Evolutionary conservation across 2,329 filamentous ascomycete species (phyloP).

Genomic region (Hypoxylon sp.): DNA sequence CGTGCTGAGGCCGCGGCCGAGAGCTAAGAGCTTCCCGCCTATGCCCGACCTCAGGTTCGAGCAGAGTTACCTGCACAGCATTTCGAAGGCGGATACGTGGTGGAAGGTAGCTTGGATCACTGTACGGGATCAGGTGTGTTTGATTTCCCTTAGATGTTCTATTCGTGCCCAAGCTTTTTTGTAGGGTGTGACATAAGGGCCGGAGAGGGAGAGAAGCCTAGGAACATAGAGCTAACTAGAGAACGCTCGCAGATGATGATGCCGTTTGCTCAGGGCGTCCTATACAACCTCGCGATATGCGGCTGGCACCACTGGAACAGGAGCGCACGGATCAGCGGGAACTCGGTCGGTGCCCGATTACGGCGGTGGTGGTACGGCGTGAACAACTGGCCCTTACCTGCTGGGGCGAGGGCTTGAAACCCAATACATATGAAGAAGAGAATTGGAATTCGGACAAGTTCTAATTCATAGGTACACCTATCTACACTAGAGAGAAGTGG

Average conservation of each 20-base stretch:
- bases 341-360: conserved; percentile 80
- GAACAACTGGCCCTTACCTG: conserved; percentile 87
- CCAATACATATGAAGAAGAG: not conserved
- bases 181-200: not conserved
- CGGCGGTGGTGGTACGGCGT: conserved; percentile 96
- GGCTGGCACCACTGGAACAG: conserved; percentile 95
- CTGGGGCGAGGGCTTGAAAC: not conserved
- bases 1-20: conserved; percentile 70
- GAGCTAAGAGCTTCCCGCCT: conserved; percentile 66
- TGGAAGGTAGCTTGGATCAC: conserved; percentile 88
- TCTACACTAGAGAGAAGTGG: not conserved
- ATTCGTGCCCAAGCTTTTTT: not conserved
- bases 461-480: not conserved
- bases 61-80: conserved; percentile 95
- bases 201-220: not conserved
- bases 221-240: not conserved
- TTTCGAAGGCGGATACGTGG: conserved; percentile 84
- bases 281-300: conserved; percentile 88
- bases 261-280: conserved; percentile 86
- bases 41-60: conserved; percentile 95
- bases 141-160: not conserved
- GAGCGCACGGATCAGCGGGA: conserved; percentile 81
- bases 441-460: not conserved
- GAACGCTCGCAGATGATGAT: conserved; percentile 74
- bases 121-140: conserved; percentile 84